Evolutionary conservation across 495 filamentous ascomycete genomes (phyloP).

Genomic region (Xylaria telfairii): DNA sequence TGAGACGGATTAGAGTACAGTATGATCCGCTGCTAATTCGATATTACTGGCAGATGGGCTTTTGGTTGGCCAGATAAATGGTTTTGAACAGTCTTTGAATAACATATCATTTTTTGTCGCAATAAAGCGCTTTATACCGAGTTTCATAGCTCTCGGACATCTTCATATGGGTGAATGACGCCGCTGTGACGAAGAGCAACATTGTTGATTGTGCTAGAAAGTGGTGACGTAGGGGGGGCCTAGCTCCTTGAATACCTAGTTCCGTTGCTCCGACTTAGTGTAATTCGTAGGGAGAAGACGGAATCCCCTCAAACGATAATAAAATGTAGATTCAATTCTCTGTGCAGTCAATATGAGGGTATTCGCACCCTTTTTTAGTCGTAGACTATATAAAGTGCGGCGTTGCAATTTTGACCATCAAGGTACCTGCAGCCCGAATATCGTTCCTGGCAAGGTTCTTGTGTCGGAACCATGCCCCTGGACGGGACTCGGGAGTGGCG

Average conservation of each 20-base stretch:
- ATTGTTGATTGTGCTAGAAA: neutral
- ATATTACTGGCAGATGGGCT: neutral
- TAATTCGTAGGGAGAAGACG: neutral
- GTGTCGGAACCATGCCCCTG: neutral
- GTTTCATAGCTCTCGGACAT: neutral
- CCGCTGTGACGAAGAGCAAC: neutral
- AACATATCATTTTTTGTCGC: neutral
- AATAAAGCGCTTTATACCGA: neutral
- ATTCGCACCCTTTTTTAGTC: neutral
- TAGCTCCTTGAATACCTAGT: neutral
- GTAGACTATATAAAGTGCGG: neutral
- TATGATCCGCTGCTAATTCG: neutral
- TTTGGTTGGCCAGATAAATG: neutral
- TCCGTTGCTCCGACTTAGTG: neutral
- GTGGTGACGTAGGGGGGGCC: conserved; percentile 23
- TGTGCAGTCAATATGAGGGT: neutral
- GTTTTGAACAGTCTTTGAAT: neutral
- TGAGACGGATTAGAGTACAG: neutral
- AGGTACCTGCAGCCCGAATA: neutral
- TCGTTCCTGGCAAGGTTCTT: neutral
- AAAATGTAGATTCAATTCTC: neutral
- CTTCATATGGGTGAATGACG: conserved; percentile 20
- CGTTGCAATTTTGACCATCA: conserved; percentile 18
- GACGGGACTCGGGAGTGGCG: too few relatives aligned
- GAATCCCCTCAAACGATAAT: neutral